Evolutionary conservation across 208 protist species (phyloP).

Genomic region (Trichomonas tenax): DNA sequence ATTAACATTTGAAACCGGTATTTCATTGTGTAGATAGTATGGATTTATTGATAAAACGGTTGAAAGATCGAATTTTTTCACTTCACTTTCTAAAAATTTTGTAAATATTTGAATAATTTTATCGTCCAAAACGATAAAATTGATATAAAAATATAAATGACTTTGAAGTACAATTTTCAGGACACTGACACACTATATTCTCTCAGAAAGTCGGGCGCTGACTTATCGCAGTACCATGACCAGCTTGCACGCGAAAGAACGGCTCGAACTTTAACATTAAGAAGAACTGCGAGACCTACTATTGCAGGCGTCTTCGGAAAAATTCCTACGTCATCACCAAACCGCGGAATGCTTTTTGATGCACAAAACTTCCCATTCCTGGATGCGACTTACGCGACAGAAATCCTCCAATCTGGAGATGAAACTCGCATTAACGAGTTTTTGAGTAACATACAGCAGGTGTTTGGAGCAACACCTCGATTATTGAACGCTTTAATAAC

Average conservation of each 20-base stretch:
- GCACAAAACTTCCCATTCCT: neutral
- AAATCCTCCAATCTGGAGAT: neutral
- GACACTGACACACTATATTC: neutral
- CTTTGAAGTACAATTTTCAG: neutral
- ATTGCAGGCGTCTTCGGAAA: neutral
- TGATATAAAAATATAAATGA: neutral
- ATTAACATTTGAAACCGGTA: no score
- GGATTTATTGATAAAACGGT: no score
- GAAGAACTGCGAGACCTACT: neutral
- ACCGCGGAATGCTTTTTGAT: neutral
- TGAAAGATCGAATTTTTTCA: no score
- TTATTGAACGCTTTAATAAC: neutral
- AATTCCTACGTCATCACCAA: no score
- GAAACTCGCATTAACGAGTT: neutral
- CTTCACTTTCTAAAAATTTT: no score
- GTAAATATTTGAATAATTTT: no score
- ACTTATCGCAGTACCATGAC: neutral
- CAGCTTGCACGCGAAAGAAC: neutral
- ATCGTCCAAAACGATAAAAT: neutral
- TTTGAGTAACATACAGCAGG: neutral
- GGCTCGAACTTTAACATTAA: neutral
- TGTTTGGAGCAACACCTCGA: neutral
- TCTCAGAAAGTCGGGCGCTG: neutral
- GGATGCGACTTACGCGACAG: neutral
- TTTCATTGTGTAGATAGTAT: no score